Percentiles rank a stretch among this genome's conserved stretches.
phyloP scores from a whole-genome alignment of 1,139 yeast species.

The Cylindricascospora bacillispora region DNA sequence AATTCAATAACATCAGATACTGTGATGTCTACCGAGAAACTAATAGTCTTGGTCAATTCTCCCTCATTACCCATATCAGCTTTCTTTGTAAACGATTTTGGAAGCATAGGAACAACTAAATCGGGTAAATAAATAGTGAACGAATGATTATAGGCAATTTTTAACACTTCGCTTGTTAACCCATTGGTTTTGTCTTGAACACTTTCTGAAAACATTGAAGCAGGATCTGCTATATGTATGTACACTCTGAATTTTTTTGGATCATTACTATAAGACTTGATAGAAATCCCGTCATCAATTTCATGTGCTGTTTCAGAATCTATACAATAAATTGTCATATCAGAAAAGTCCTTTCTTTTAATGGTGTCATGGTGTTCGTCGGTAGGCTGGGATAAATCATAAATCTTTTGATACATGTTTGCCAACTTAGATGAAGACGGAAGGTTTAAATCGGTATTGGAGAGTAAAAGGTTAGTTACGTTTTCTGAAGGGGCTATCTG shows the following conservation, averaged over 20 bases:
- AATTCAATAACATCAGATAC: constrained; percentile 17
- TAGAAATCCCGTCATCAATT: constrained; percentile 84
- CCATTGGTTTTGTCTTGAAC: constrained; percentile 7
- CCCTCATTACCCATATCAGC: constrained; percentile 47
- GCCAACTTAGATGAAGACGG: constrained; percentile 11
- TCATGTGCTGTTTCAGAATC: constrained; percentile 77
- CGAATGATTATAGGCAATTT: constrained; percentile 48
- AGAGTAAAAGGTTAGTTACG: constrained; percentile 11
- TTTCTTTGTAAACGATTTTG: constrained; percentile 37
- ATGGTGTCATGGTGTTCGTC: constrained; percentile 28
- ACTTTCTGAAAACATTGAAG: constrained; percentile 36
- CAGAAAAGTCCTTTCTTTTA: constrained; percentile 32
- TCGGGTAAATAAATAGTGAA: constrained; percentile 71
- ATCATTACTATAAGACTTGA: constrained; percentile 28
- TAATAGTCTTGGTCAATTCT: constrained; percentile 36
- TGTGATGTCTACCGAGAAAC: constrained; percentile 31
- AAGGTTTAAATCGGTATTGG: constrained; percentile 11
- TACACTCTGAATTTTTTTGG: constrained; percentile 34
- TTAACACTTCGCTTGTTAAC: constrained; percentile 38
- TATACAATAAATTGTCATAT: constrained; percentile 63
- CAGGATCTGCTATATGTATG: constrained; percentile 83
- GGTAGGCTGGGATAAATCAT: constrained; percentile 35
- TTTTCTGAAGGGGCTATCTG: constrained; percentile 7
- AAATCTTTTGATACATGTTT: constrained; percentile 9
- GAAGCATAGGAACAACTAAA: constrained; percentile 57